phyloP scores from a whole-genome alignment of 495 filamentous ascomycete genomes.

The Thozetella sp. region DNA sequence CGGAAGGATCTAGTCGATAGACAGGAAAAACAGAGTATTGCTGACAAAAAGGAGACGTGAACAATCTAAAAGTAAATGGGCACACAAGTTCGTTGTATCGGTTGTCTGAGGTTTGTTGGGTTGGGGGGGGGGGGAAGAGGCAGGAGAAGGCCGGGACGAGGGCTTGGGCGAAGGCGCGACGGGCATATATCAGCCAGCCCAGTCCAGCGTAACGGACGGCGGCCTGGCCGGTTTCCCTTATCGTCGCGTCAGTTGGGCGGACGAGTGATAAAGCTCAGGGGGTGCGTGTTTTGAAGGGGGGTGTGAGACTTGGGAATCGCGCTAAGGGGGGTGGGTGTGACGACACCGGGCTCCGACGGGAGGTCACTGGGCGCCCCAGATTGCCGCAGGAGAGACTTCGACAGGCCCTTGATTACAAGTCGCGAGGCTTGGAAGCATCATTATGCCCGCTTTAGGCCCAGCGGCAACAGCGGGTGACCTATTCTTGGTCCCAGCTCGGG shows the following conservation, averaged over 20 bases:
- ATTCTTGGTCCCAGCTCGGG: neutral
- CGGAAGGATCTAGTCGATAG: neutral
- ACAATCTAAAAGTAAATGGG: neutral
- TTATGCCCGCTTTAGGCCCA: neutral
- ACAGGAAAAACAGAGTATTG: neutral
- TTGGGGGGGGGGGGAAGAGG: neutral
- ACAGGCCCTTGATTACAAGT: neutral
- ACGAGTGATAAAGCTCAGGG: constrained; percentile 12
- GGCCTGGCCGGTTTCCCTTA: neutral
- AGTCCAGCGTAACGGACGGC: neutral
- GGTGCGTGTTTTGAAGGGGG: constrained; percentile 6
- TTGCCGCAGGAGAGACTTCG: neutral
- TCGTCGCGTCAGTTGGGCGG: constrained; percentile 4
- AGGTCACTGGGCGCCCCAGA: constrained; percentile 1
- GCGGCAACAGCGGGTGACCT: constrained; percentile 1
- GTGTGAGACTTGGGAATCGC: constrained; percentile 3
- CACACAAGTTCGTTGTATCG: neutral
- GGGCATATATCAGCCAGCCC: constrained; percentile 2
- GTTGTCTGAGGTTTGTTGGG: neutral
- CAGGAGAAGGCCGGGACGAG: constrained; percentile 4
- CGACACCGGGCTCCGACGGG: neutral
- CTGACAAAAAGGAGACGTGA: neutral
- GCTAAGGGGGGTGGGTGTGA: neutral
- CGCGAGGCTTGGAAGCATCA: constrained; percentile 3
- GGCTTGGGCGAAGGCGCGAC: neutral